These are phyloP conservation scores for Yamadazyma takamatsuzukensis DNA, from an alignment of 805 yeast species.

Conservation along the genomic window DNA sequence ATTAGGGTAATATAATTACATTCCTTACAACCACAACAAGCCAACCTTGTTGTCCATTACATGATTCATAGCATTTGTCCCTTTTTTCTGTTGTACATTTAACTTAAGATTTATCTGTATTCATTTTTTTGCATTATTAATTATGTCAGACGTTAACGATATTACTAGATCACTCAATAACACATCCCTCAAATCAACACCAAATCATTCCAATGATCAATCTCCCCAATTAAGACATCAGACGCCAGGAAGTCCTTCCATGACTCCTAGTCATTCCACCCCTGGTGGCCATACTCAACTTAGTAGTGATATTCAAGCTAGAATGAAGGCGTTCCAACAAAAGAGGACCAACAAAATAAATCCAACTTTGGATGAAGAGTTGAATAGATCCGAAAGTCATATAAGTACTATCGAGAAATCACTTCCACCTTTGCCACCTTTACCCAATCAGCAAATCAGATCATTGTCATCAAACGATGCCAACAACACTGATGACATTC, in stretches of 20 bases:
- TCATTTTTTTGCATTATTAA: too few species aligned
- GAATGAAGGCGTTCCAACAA: slow-evolving; percentile 83
- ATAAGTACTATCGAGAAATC: slow-evolving; percentile 9
- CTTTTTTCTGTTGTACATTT: too few species aligned
- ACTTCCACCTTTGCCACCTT: slow-evolving; percentile 22
- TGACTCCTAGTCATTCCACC: slow-evolving; percentile 6
- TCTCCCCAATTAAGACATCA: slow-evolving; percentile 10
- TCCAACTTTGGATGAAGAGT: slow-evolving; percentile 5
- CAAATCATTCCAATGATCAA: slow-evolving; percentile 2
- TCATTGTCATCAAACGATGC: slow-evolving; percentile 16
- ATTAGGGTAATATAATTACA: too few species aligned
- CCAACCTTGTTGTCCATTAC: too few species aligned
- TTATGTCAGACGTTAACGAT: too few species aligned
- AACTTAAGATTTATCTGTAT: too few species aligned
- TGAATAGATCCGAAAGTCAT: slow-evolving; percentile 5
- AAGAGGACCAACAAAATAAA: slow-evolving; percentile 41
- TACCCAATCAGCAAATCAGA: slow-evolving; percentile 16
- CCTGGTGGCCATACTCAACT: slow-evolving; percentile 22
- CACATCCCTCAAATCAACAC: slow-evolving; percentile 2
- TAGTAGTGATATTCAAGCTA: slow-evolving; percentile 79
- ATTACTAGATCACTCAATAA: background rate
- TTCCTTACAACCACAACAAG: too few species aligned
- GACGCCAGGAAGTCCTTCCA: slow-evolving; percentile 11
- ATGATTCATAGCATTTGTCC: too few species aligned
- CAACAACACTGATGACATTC: slow-evolving; percentile 1